Conservation (phyloP, 306 rosid species). For the Pueraria montana region DNA sequence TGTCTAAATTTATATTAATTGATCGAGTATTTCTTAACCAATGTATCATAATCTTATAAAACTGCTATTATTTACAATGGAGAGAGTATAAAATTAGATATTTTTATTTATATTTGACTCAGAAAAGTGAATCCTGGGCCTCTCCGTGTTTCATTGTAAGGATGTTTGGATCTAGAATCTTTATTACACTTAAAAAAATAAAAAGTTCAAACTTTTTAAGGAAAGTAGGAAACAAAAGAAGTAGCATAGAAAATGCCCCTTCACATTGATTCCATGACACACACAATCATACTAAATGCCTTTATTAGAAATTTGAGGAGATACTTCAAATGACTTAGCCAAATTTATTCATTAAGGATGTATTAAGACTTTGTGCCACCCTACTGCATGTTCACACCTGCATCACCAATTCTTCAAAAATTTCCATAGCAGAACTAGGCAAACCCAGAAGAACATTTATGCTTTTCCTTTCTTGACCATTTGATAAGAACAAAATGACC, state of each 20-base stretch:
- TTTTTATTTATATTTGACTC: no score
- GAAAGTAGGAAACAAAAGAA: neutral
- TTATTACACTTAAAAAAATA: neutral
- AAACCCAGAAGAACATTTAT: slow-evolving; percentile 77
- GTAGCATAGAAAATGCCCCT: neutral
- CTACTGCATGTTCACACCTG: slow-evolving; percentile 39
- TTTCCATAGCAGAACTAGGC: slow-evolving; percentile 83
- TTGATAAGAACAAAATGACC: slow-evolving; percentile 69
- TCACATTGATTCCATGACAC: neutral
- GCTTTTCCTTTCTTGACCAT: slow-evolving; percentile 66
- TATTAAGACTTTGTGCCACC: neutral
- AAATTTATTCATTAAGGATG: neutral
- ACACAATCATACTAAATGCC: neutral
- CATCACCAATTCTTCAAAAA: slow-evolving; percentile 64
- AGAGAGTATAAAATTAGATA: no score
- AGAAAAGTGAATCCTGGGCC: no score
- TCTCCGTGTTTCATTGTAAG: neutral
- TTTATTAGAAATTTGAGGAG: slow-evolving; percentile 19
- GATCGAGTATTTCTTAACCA: no score
- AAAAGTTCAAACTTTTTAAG: neutral
- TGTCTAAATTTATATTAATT: no score
- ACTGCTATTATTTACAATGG: no score
- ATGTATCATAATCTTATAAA: no score
- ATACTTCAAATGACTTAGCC: neutral
- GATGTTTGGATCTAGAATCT: neutral